Percentiles rank a stretch among this genome's conserved stretches.
Conservation (phyloP, 1,139 yeast genomes). For the Geotrichum carabidarum region DNA sequence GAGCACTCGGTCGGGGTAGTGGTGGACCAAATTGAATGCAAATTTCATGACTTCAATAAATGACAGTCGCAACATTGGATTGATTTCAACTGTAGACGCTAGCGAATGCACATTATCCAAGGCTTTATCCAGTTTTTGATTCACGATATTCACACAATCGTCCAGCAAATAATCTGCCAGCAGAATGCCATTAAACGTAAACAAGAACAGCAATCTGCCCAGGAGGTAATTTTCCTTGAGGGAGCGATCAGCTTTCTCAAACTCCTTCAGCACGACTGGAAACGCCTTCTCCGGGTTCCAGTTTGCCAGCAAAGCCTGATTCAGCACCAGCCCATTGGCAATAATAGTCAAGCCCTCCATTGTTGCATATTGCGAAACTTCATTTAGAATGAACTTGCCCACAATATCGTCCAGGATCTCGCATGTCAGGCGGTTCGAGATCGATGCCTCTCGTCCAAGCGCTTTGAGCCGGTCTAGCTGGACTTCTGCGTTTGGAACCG, state of each 20-base stretch:
- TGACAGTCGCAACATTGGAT: constrained; percentile 13
- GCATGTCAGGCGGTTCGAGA: constrained; percentile 1
- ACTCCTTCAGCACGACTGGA: constrained; percentile 18
- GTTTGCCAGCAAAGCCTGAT: constrained; percentile 18
- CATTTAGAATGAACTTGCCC: constrained; percentile 4
- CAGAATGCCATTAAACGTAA: constrained; percentile 23
- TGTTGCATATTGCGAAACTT: constrained; percentile 9
- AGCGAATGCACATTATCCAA: not conserved
- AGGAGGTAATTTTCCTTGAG: constrained; percentile 16
- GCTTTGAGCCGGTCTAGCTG: constrained; percentile 8
- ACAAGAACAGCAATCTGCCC: constrained; percentile 24
- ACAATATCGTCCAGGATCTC: constrained; percentile 1
- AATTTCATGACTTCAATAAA: constrained; percentile 26
- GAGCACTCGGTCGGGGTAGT: constrained; percentile 18
- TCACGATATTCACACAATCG: constrained; percentile 18
- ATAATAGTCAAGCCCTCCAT: constrained; percentile 26
- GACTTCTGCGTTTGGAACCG: constrained; percentile 1
- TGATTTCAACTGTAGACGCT: not conserved
- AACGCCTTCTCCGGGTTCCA: constrained; percentile 18
- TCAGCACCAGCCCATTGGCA: constrained; percentile 28
- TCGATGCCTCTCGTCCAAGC: constrained; percentile 9
- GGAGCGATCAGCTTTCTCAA: constrained; percentile 9
- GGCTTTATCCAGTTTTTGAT: constrained; percentile 10
- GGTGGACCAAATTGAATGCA: constrained; percentile 26
- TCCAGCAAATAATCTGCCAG: not conserved